Evolutionary conservation across 768 basidiomycete genomes (phyloP).

Genomic region (Pisolithus orientalis): DNA sequence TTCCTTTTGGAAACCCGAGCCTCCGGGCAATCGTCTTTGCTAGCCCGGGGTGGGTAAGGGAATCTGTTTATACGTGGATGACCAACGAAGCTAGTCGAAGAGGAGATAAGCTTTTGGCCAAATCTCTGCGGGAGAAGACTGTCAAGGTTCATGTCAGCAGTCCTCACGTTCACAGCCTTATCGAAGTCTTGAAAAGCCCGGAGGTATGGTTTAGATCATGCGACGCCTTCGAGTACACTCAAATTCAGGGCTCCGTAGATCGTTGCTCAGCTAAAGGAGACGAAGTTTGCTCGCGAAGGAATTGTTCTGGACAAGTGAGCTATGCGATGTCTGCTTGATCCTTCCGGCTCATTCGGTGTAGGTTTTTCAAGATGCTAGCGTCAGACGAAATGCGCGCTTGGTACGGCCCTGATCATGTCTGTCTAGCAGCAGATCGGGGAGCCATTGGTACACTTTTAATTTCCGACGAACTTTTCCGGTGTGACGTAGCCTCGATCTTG

Average conservation of each 20-base stretch:
- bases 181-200: conserved; percentile 91
- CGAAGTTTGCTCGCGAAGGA: conserved; percentile 94
- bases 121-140: conserved; percentile 73
- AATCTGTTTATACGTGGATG: conserved; percentile 80
- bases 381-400: conserved; percentile 94
- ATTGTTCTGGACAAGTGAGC: conserved; percentile 79
- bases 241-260: conserved; percentile 39
- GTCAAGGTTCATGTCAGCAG: conserved; percentile 89
- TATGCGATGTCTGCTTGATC: neutral
- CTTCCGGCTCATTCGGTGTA: conserved; percentile 23
- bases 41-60: conserved; percentile 93
- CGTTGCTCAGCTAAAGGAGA: conserved; percentile 74
- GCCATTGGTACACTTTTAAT: conserved; percentile 93
- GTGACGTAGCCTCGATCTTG: conserved; percentile 13
- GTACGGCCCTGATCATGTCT: conserved; percentile 96
- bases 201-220: conserved; percentile 50
- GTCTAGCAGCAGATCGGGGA: conserved; percentile 84
- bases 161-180: conserved; percentile 91
- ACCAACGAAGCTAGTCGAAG: conserved; percentile 73
- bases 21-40: conserved; percentile 93
- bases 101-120: conserved; percentile 77
- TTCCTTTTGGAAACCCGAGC: conserved; percentile 69
- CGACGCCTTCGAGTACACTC: neutral
- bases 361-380: conserved; percentile 98
- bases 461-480: conserved; percentile 93